Base-by-base conservation (phyloP, 2,329 filamentous ascomycete genomes). In the Venturia aucupariae region DNA sequence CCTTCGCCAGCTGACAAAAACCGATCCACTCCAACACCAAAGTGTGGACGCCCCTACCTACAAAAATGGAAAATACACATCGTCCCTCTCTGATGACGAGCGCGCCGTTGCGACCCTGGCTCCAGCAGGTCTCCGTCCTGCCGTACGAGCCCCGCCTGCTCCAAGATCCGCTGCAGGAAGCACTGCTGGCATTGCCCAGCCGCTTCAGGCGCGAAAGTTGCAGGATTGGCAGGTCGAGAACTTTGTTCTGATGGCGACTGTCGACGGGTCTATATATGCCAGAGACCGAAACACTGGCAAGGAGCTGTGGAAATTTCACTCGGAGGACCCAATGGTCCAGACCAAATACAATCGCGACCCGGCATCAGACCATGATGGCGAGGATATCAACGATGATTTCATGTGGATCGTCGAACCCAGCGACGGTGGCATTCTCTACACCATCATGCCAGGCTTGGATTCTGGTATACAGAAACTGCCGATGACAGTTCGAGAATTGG, bases 141-240 rank as follows among this genome's bases (percentile, higher is more conserved):
- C 91, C 90, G 92, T 97, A 83, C 85, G 90, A 96, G 92, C 92
- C 90, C 90, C 89, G 86, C 85, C 86, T 86, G 86, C 86, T 86
- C 86, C 86, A 71, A 70, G 73, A 83, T 85, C 73, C 71, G 74
- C 75, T 70, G 75, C 75, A 67, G 64, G 60, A 48, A 60, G 86
- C 79, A 84, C 83, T 79, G 83, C 82, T 70, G 79, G 75, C 72
- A 73, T 80, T 65, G 84, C 88, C 81, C 87, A 90, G 89, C 89
- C 90, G 76, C 83, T 84, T 70, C 71, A 72, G 89, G 93, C 92
- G 92, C 92, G 93, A 86, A 95, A 89, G 83, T 83, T 97, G 85
- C 89, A 92, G 85, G 93, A 97, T 81, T 97, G 93, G 93, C 91
- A 97, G 89, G 92, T 97, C 80, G 93, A 97, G 90, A 92, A 97